Conservation (phyloP, 345 rosid species). For the Lepidium africanum region DNA sequence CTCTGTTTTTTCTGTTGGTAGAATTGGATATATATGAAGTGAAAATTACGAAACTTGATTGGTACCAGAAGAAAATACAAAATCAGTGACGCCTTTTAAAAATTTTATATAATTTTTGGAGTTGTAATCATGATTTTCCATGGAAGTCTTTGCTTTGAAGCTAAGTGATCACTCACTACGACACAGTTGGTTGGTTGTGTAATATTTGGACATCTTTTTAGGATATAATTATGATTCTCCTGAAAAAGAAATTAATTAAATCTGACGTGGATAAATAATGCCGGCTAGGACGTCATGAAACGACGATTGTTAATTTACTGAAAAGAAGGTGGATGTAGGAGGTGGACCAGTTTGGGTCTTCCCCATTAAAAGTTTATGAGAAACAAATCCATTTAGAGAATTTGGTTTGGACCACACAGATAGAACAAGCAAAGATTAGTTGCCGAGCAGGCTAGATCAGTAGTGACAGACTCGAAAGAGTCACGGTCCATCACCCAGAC, state of each 20-base stretch:
- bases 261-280: background rate
- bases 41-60: background rate
- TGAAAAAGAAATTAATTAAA: background rate
- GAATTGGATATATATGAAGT: background rate
- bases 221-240: background rate
- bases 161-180: conserved; percentile 27
- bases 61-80: background rate
- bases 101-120: background rate
- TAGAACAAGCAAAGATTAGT: too few relatives aligned
- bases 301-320: background rate
- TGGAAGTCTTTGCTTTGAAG: conserved; percentile 46
- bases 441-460: too few relatives aligned
- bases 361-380: too few relatives aligned
- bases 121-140: conserved; percentile 9
- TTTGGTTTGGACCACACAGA: too few relatives aligned
- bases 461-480: too few relatives aligned
- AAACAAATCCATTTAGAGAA: too few relatives aligned
- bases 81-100: background rate
- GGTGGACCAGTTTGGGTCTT: too few relatives aligned
- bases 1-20: background rate
- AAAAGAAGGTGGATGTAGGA: too few relatives aligned
- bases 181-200: conserved; percentile 29
- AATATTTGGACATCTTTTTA: conserved; percentile 17
- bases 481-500: too few relatives aligned
- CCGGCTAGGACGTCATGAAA: background rate